These are phyloP conservation scores for Chenopodium suecicum DNA, from an alignment of 148 eudicot genomes.

Conservation along the genomic window DNA sequence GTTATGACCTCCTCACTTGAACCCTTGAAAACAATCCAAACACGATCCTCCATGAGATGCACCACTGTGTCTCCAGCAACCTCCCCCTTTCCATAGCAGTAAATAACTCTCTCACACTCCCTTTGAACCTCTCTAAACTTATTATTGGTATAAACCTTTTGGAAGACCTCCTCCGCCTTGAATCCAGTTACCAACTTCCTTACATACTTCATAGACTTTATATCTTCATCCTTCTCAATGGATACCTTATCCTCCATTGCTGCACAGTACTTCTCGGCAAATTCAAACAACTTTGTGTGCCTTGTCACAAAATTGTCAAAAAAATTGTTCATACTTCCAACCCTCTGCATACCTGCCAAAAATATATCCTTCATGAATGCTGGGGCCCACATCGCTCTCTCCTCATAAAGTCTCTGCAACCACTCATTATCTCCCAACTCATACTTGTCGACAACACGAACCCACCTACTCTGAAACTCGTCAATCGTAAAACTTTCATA, in stretches of 20 bases:
- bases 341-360: not conserved
- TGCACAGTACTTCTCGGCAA: not conserved
- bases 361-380: not conserved
- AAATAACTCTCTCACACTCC: too few relatives aligned
- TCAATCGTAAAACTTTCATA: too few relatives aligned
- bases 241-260: not conserved
- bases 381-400: constrained; percentile 1
- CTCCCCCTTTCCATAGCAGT: too few relatives aligned
- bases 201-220: too few relatives aligned
- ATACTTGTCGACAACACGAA: too few relatives aligned
- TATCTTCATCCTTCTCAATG: not conserved
- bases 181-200: not conserved
- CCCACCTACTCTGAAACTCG: too few relatives aligned
- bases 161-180: not conserved
- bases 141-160: not conserved
- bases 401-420: not conserved
- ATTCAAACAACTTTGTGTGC: not conserved
- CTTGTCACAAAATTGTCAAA: not conserved
- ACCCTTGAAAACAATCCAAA: too few relatives aligned
- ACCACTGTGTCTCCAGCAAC: too few relatives aligned
- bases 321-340: not conserved
- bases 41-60: too few relatives aligned
- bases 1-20: too few relatives aligned
- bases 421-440: too few relatives aligned
- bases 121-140: not conserved